A percentile compares a stretch with the other conserved stretches of the same genome.
Evolutionary conservation across 1,139 yeast genomes (phyloP).

Genomic region (Yamadazyma spencermartinsiae): DNA sequence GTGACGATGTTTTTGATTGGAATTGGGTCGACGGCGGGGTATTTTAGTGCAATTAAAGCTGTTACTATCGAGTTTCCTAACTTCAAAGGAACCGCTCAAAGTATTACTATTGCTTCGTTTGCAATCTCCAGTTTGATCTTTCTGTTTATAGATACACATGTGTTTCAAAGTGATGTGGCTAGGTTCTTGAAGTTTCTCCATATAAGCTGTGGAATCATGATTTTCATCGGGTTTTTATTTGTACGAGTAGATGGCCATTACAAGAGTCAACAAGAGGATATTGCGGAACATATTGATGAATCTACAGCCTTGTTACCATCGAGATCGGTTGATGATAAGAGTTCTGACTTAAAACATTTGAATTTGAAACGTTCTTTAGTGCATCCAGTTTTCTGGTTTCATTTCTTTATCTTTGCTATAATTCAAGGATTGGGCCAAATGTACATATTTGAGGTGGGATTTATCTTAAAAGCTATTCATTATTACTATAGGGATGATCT

Average conservation of each 20-base stretch:
- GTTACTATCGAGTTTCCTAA: constrained; percentile 34
- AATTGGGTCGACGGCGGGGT: constrained; percentile 34
- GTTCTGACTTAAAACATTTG: constrained; percentile 16
- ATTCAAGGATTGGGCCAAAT: constrained; percentile 77
- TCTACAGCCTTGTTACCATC: constrained; percentile 13
- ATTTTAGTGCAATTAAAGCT: constrained; percentile 37
- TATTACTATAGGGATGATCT: constrained; percentile 23
- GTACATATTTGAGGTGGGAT: constrained; percentile 76
- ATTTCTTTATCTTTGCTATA: constrained; percentile 56
- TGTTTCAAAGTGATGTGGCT: constrained; percentile 24
- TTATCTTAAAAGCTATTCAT: constrained; percentile 56
- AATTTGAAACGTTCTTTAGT: constrained; percentile 19
- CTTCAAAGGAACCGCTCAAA: constrained; percentile 35
- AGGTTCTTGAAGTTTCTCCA: constrained; percentile 26
- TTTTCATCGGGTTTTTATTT: constrained; percentile 30
- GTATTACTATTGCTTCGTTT: constrained; percentile 38
- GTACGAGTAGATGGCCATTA: constrained; percentile 32
- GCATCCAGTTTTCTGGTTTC: constrained; percentile 44
- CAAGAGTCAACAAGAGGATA: constrained; percentile 16
- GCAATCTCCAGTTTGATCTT: constrained; percentile 36
- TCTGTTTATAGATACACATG: constrained; percentile 23
- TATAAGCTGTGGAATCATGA: constrained; percentile 25
- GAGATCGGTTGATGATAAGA: constrained; percentile 7
- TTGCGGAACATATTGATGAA: constrained; percentile 10
- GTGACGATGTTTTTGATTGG: constrained; percentile 35